Base-by-base conservation (phyloP, 164 flowering plant genomes). In the Tetracentron sinense region DNA sequence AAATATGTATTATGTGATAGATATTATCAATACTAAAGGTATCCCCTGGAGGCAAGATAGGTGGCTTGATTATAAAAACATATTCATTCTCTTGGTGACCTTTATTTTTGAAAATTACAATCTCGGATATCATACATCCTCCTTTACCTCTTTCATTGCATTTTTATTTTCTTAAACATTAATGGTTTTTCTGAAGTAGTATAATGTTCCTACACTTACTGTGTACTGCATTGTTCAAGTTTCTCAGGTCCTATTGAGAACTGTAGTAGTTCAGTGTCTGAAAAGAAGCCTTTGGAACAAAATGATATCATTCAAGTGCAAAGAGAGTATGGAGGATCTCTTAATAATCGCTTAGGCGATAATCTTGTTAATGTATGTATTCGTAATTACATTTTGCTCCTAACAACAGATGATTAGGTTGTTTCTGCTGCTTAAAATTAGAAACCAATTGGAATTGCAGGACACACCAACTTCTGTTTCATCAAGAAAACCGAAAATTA, bases 171-270 rank as follows among this genome's bases (percentile, higher is more conserved):
- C 47, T 10, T 31, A 29, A 42, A 55, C 30, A 20, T 12, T 47
- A 35, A 30, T 47, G 31, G 2, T 31, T 29, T 56, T 20, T 20
- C 42, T 62, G 22, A 30, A 57, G 44, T 44, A n/a, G 61, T 54
- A 49, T 58, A 49, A 30, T 60, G 27, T 61, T 67, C 42, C 63
- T 63, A 21, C 58, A 68, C 85, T 82, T 80, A 85, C 78, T 78
- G 76, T 79, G 73, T 76, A 74, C 70, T 83, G 70, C 72, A 64
- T 72, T 71, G 70, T 84, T 83, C 82, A 91, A 86, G 96, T 81
- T 83, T 83, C 84, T 87, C 97, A 89, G 98, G 97, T 87, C 87
- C 64, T 69, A 62, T 77, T 61, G 75, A 81, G 59, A 70, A 69
- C 48, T 52, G 56, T 54, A 68, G 62, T 62, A 61, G 65, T 67